phyloP scores from a whole-genome alignment of 2,329 filamentous ascomycete species.

The Rhinocladiella similis region DNA sequence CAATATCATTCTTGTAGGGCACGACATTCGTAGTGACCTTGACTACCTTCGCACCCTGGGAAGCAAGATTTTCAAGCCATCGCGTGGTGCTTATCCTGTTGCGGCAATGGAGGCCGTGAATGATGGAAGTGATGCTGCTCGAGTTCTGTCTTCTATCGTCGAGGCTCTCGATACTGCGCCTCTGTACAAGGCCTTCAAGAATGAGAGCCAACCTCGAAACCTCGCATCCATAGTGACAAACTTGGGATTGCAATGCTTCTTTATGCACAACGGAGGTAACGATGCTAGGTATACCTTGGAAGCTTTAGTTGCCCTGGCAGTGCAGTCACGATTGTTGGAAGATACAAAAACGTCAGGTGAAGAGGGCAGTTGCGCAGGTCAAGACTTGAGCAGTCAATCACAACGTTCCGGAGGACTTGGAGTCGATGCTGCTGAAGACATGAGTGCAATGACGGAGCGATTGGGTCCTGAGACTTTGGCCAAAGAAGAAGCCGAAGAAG shows the following conservation, averaged over 20 bases:
- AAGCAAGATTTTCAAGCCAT: constrained; percentile 50
- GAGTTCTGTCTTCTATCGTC: constrained; percentile 52
- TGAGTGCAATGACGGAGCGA: background rate
- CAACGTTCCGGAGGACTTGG: background rate
- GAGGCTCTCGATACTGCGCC: constrained; percentile 72
- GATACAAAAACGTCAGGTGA: constrained; percentile 14
- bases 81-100: constrained; percentile 18
- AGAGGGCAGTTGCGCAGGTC: background rate
- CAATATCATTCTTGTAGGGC: constrained; percentile 76
- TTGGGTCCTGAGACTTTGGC: background rate
- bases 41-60: constrained; percentile 65
- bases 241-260: constrained; percentile 61
- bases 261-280: constrained; percentile 85
- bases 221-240: constrained; percentile 64
- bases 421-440: background rate
- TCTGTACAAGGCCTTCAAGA: constrained; percentile 65
- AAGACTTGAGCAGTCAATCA: background rate
- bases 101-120: constrained; percentile 36
- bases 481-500: background rate
- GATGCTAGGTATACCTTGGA: constrained; percentile 79
- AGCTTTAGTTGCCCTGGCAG: constrained; percentile 66
- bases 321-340: constrained; percentile 35
- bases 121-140: constrained; percentile 7
- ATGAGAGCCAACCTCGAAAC: constrained; percentile 47
- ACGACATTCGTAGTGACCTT: constrained; percentile 69